These are phyloP conservation scores for Albugo laibachii DNA, from an alignment of 352 stramenopile genomes.

Conservation along the genomic window DNA sequence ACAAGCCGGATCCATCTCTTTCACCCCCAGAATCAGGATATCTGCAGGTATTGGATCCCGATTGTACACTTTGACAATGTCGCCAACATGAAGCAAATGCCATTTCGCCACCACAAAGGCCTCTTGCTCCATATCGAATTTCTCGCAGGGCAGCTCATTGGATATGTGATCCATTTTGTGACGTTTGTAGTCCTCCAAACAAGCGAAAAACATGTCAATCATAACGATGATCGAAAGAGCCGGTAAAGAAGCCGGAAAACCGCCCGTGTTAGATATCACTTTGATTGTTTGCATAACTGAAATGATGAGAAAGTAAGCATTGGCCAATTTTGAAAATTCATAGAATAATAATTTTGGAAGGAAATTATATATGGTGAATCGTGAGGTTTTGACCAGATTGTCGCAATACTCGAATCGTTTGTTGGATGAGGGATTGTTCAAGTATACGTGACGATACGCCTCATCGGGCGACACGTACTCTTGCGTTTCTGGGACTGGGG, in stretches of 20 bases:
- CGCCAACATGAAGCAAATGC: slow-evolving; percentile 64
- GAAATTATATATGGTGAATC: slow-evolving; percentile 84
- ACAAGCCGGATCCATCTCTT: slow-evolving; percentile 42
- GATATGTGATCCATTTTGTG: slow-evolving; percentile 73
- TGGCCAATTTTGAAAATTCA: slow-evolving; percentile 82
- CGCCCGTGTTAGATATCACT: slow-evolving; percentile 82
- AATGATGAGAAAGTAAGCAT: slow-evolving; percentile 88
- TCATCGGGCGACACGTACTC: too few species aligned
- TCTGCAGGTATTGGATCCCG: slow-evolving; percentile 74
- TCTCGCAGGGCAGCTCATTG: slow-evolving; percentile 50
- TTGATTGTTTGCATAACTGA: slow-evolving; percentile 83
- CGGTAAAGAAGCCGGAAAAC: slow-evolving; percentile 76
- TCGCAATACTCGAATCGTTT: slow-evolving; percentile 29
- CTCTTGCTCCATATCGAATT: slow-evolving; percentile 15
- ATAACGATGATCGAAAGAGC: slow-evolving; percentile 85
- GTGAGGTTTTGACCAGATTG: slow-evolving; percentile 78
- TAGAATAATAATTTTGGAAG: slow-evolving; percentile 82
- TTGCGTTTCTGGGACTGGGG: too few species aligned
- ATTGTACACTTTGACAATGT: slow-evolving; percentile 81
- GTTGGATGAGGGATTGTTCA: slow-evolving; percentile 49
- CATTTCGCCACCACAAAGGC: slow-evolving; percentile 52
- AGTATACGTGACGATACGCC: slow-evolving; percentile 39
- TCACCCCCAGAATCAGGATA: slow-evolving; percentile 66
- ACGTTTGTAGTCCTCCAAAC: slow-evolving; percentile 80
- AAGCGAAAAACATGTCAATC: slow-evolving; percentile 85